Conservation (phyloP, 352 stramenopile genomes). For the Globisporangium apiculatum region DNA sequence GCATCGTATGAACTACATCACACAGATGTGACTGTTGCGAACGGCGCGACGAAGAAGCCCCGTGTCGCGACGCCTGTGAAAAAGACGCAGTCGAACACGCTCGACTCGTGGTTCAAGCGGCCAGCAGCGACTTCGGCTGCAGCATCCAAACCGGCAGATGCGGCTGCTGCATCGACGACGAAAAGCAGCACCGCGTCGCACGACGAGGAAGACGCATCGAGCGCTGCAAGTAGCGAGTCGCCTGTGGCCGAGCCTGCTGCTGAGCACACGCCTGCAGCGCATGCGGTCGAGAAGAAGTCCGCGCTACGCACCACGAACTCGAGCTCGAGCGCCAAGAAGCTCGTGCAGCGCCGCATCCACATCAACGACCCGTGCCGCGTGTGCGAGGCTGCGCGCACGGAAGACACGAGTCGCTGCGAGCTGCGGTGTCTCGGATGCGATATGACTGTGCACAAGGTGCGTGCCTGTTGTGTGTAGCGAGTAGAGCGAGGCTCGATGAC, state of each 20-base stretch:
- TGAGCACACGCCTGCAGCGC: slow-evolving; percentile 2
- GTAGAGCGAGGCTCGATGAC: not conserved
- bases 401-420: slow-evolving; percentile 45
- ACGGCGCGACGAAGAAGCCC: slow-evolving; percentile 8
- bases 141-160: not conserved
- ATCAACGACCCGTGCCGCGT: slow-evolving; percentile 64
- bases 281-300: slow-evolving; percentile 13
- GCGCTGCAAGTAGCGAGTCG: not conserved
- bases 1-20: not conserved
- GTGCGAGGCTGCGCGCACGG: slow-evolving; percentile 43
- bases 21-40: not conserved
- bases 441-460: slow-evolving; percentile 64
- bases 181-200: not conserved
- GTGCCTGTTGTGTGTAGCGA: not conserved
- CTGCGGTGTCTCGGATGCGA: slow-evolving; percentile 53
- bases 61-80: slow-evolving; percentile 10
- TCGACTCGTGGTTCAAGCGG: slow-evolving; percentile 52
- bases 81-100: slow-evolving; percentile 37
- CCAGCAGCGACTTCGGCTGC: not conserved
- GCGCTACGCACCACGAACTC: not conserved
- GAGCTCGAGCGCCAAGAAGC: slow-evolving; percentile 24
- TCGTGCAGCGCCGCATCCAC: slow-evolving; percentile 68
- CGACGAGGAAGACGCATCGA: not conserved
- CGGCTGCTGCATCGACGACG: not conserved
- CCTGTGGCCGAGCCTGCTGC: not conserved